Conservation (phyloP, 1,139 yeast genomes). For the Zygoascus sp. region DNA sequence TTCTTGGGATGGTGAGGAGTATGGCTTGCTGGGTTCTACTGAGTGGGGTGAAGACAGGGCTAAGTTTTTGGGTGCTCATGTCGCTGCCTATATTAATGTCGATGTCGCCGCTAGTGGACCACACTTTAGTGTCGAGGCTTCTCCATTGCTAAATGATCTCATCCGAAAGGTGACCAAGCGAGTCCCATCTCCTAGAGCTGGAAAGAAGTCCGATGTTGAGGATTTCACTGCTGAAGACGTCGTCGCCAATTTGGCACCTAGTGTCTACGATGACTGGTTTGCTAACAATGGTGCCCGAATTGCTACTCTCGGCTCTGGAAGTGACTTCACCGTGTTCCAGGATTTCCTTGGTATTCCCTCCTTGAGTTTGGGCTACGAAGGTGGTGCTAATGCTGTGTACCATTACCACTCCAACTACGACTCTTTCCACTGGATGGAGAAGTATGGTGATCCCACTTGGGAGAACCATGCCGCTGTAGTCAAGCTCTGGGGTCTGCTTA, state of each 20-base stretch:
- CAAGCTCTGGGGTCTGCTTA: constrained; percentile 47
- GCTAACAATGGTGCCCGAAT: constrained; percentile 35
- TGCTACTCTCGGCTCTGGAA: constrained; percentile 55
- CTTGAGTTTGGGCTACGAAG: constrained; percentile 50
- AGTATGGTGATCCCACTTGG: constrained; percentile 56
- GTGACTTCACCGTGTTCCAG: constrained; percentile 63
- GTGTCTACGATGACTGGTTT: constrained; percentile 59
- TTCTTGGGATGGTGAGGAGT: constrained; percentile 75
- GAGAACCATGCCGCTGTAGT: constrained; percentile 51
- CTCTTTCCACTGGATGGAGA: constrained; percentile 62
- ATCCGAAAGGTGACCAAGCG: constrained; percentile 40
- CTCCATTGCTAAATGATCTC: constrained; percentile 49
- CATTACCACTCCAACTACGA: constrained; percentile 70
- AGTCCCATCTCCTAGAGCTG: constrained; percentile 43
- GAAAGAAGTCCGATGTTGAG: constrained; percentile 15
- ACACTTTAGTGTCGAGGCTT: constrained; percentile 42
- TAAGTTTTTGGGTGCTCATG: constrained; percentile 41
- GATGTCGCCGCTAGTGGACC: constrained; percentile 60
- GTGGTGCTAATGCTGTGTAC: constrained; percentile 46
- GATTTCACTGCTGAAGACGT: constrained; percentile 7
- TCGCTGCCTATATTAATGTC: constrained; percentile 56
- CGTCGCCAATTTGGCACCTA: constrained; percentile 24
- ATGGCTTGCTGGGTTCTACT: constrained; percentile 62
- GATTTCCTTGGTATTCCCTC: constrained; percentile 67
- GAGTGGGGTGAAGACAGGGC: constrained; percentile 60